Base-by-base conservation (phyloP, 2,329 filamentous ascomycete species). In the Neopestalotiopsis rosae region DNA sequence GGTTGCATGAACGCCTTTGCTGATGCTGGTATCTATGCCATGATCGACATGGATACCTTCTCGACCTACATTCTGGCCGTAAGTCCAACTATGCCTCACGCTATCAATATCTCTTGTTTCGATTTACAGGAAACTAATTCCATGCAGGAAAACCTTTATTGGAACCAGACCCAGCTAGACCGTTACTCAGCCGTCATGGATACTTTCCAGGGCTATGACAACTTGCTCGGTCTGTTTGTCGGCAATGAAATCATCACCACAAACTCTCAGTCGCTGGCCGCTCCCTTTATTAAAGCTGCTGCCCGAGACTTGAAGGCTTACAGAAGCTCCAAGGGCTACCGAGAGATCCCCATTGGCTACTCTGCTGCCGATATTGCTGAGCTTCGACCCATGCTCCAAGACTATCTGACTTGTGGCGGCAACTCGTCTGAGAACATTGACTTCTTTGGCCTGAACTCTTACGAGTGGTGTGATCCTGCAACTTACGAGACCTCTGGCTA, bases 371-470 rank as follows among this genome's bases (percentile, higher is more conserved):
- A 97, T 78, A 95, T 97, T 75, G 87, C 92, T 3, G 86, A 91
- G 69, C 82, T 90, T 67, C 86, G 88, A 20, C 88, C 88, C 34
- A 88, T 87, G 85, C 79, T 90, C 6, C 88, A 90, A 76, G 83
- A 90, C 74, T 97, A 96, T 79, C 85, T 97, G 58, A 93, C 92
- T 13, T 97, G 94, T 79, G 92, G 92, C 70, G 85, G 85, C 72
- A 91, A 96, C 76, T 72, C 85, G 9, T 86, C 86, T 5, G 91
- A 95, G 73, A 88, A 88, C 49, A 80, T 96, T 73, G 94, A 97
- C 78, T 96, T 97, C 81, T 97, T 94, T 80, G 88, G 91, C 1
- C 85, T 97, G 71, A 97, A 97, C 78, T 93, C 93, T 63, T 96
- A 97, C 79, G 92, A 94, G 77, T 94, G 91, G 91, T 94, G 91